Conservation (phyloP, 2,329 filamentous ascomycete genomes). For the Purpureocillium takamizusanense region DNA sequence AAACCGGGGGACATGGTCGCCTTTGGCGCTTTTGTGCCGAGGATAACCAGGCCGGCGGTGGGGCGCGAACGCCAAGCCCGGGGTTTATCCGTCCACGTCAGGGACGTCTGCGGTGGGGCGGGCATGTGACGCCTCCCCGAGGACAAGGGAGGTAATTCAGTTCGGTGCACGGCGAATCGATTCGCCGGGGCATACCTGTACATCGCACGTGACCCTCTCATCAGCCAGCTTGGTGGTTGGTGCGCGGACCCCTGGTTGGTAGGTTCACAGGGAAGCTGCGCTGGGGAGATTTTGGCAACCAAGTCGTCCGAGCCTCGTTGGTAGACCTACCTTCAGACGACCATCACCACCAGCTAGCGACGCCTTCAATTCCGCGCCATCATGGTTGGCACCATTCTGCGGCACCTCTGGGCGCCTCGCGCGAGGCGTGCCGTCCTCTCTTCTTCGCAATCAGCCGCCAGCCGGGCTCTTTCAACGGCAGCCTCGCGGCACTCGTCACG, state of each 20-base stretch:
- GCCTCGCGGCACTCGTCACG: slow-evolving; percentile 8
- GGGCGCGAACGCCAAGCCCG: neutral
- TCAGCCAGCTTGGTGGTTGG: too few species aligned
- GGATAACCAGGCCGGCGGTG: slow-evolving; percentile 13
- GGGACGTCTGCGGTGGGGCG: neutral
- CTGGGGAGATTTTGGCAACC: slow-evolving; percentile 1
- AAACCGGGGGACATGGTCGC: too few species aligned
- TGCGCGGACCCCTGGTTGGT: too few species aligned
- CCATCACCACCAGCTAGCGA: neutral
- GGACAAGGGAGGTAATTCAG: neutral
- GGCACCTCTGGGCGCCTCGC: slow-evolving; percentile 24
- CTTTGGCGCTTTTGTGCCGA: slow-evolving; percentile 10
- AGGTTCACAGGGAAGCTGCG: too few species aligned
- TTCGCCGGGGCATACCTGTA: too few species aligned
- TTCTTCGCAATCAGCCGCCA: slow-evolving; percentile 9
- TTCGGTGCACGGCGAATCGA: too few species aligned
- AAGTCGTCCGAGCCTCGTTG: neutral
- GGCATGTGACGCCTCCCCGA: slow-evolving; percentile 5
- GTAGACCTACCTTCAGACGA: neutral
- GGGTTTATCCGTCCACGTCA: slow-evolving; percentile 1
- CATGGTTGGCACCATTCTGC: slow-evolving; percentile 26
- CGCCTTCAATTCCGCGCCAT: slow-evolving; percentile 7
- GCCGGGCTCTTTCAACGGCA: slow-evolving; percentile 8
- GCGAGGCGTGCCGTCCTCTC: slow-evolving; percentile 17
- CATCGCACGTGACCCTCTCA: too few species aligned